Evolutionary conservation across 2,329 filamentous ascomycete species (phyloP).

Genomic region (Sporothrix protearum): DNA sequence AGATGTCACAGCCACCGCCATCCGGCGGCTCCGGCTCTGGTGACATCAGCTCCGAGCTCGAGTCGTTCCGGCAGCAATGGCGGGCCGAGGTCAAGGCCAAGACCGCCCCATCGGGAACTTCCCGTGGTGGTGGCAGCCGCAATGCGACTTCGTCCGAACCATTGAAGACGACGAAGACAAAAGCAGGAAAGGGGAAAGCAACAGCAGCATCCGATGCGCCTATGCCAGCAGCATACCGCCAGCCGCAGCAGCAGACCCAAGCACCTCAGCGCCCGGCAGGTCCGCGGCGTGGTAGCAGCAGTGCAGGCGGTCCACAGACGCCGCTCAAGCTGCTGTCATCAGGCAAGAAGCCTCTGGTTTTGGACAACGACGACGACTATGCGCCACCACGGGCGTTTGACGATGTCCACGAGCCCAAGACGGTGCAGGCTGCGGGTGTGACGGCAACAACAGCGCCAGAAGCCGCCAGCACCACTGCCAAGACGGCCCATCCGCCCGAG

Average conservation of each 20-base stretch:
- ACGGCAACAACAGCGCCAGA: constrained; percentile 19
- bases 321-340: constrained; percentile 26
- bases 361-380: constrained; percentile 40
- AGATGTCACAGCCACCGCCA: constrained; percentile 22
- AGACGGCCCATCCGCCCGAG: not conserved
- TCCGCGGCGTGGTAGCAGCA: constrained; percentile 17
- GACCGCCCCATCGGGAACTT: constrained; percentile 29
- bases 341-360: constrained; percentile 30
- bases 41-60: constrained; percentile 65
- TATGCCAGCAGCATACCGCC: not conserved
- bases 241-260: not conserved
- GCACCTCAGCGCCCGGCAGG: not conserved
- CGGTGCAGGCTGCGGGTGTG: not conserved
- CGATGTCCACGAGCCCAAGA: constrained; percentile 30
- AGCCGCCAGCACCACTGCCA: constrained; percentile 22
- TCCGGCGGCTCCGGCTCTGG: not conserved
- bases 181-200: not conserved
- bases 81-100: constrained; percentile 66
- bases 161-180: not conserved
- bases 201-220: not conserved
- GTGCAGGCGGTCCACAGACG: constrained; percentile 22
- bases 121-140: constrained; percentile 19
- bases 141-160: not conserved
- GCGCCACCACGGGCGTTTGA: constrained; percentile 38
- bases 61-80: constrained; percentile 84